Base-by-base conservation (phyloP, 106 monocot species). In the Chionographis japonica region DNA sequence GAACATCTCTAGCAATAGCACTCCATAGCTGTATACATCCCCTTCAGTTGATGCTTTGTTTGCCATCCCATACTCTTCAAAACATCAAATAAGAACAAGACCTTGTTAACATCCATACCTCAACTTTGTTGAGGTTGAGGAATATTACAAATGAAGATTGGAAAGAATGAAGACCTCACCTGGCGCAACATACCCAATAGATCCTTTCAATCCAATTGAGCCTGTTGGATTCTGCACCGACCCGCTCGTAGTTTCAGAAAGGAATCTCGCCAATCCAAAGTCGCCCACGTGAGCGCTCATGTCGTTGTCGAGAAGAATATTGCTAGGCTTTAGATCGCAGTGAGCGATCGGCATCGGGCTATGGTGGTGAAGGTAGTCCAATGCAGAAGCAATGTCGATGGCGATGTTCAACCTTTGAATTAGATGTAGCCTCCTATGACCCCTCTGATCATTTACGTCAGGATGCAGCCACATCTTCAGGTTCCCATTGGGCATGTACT, bases 1-100 rank as follows among this genome's bases (percentile, higher is more conserved):
- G 46, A 70, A 70, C 38, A 70, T 13, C 60, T 70, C 70, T 16
- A 70, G 70, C 46, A 70, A 46, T 6, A 70, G 27, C 10, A 70
- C 43, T 50, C 70, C 70, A n/a, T 27, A 60, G 35, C 60, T 70
- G 43, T 70, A 70, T 41, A 60, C 59, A 37, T 70, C 70, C 10
- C 59, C 42, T 6, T 43, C n/a, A 13, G 59, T 60, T 3, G 70
- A 70, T 8, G 17, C 49, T 2, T 36, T 35, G 18, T 13, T 17
- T 8, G 20, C 35, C 37, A 67, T 64, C 18, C 49, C 64, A 17
- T 64, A 64, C 18, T 64, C 64, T 64, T 17, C 64, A 50, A 64
- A 6, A 19, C 2, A 27, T 8, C 4, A 19, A 8, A n/a, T n/a
- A n/a, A 19, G 8, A 19, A 19, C 15, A 3, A 10, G 43, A 27